A percentile compares a stretch with the other conserved stretches of the same genome.
Evolutionary conservation across 495 filamentous ascomycete genomes (phyloP).

Genomic region (Usnea hakonensis): DNA sequence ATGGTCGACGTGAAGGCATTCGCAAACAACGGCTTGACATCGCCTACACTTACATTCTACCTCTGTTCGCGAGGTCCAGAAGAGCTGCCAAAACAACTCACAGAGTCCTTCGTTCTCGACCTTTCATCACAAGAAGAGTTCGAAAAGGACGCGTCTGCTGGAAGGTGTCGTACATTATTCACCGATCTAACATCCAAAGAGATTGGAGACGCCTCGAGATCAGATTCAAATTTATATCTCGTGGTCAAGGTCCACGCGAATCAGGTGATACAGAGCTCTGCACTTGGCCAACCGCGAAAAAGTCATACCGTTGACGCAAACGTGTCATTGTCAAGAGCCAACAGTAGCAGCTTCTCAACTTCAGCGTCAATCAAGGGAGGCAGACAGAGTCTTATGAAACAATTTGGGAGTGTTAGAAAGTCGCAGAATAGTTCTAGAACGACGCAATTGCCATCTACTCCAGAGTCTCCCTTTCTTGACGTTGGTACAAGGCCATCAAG

Average conservation of each 20-base stretch:
- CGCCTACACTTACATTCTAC: slow-evolving; percentile 70
- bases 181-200: slow-evolving; percentile 74
- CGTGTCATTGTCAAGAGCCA: slow-evolving; percentile 27
- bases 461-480: slow-evolving; percentile 3
- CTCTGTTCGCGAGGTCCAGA: slow-evolving; percentile 62
- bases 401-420: slow-evolving; percentile 23
- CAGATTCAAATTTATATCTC: slow-evolving; percentile 64
- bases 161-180: slow-evolving; percentile 76
- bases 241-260: slow-evolving; percentile 71
- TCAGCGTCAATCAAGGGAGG: slow-evolving; percentile 45
- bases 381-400: slow-evolving; percentile 68
- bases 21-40: slow-evolving; percentile 59
- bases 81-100: slow-evolving; percentile 55
- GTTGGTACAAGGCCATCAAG: slow-evolving; percentile 14
- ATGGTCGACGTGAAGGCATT: slow-evolving; percentile 77
- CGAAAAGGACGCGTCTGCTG: slow-evolving; percentile 37
- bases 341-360: slow-evolving; percentile 20
- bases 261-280: slow-evolving; percentile 40
- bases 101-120: slow-evolving; percentile 76
- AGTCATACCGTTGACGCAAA: slow-evolving; percentile 36
- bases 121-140: slow-evolving; percentile 65
- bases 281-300: slow-evolving; percentile 26
- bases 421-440: slow-evolving; percentile 29
- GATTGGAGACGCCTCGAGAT: slow-evolving; percentile 65
- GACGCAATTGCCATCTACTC: slow-evolving; percentile 3